Base-by-base conservation (phyloP, 1,284 basidiomycete genomes). In the Papiliotrema terrestris region DNA sequence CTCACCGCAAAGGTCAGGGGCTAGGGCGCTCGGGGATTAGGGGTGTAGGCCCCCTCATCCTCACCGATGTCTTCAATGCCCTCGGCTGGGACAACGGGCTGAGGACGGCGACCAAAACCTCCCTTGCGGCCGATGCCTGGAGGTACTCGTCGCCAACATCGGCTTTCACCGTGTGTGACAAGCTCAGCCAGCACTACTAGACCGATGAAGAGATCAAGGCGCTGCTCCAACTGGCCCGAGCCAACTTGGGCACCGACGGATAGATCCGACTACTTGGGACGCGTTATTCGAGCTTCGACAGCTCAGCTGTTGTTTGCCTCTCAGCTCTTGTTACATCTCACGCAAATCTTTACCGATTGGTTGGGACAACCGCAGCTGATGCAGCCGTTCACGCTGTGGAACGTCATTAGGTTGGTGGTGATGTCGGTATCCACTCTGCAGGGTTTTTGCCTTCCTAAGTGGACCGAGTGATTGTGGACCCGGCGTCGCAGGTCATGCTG, bases 1-100 rank as follows among this genome's bases (percentile, higher is more conserved):
- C 11, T 37, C 11, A 37, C n/a, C n/a, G n/a, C n/a, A n/a, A n/a
- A n/a, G n/a, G n/a, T n/a, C n/a, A n/a, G n/a, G n/a, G n/a, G n/a
- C n/a, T n/a, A n/a, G n/a, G n/a, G n/a, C n/a, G n/a, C n/a, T n/a
- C n/a, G n/a, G n/a, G n/a, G n/a, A n/a, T n/a, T n/a, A n/a, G n/a
- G n/a, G n/a, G n/a, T n/a, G n/a, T n/a, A n/a, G n/a, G n/a, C n/a
- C n/a, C n/a, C n/a, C n/a, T n/a, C n/a, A n/a, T n/a, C n/a, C 36
- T 49, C n/a, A 49, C 47, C 11, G 47, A 49, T 37, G 22, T 49
- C 26, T 37, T 49, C 17, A 49, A 49, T 37, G 47, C 47, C 23
- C 35, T 49, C n/a, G 47, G 47, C n/a, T 49, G 47, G 47, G 38
- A 49, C 35, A 49, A n/a, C 25, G 47, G 47, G 17, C 47, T 49